Base-by-base conservation (phyloP, 495 filamentous ascomycete genomes). In the Aspergillus funiculosus region DNA sequence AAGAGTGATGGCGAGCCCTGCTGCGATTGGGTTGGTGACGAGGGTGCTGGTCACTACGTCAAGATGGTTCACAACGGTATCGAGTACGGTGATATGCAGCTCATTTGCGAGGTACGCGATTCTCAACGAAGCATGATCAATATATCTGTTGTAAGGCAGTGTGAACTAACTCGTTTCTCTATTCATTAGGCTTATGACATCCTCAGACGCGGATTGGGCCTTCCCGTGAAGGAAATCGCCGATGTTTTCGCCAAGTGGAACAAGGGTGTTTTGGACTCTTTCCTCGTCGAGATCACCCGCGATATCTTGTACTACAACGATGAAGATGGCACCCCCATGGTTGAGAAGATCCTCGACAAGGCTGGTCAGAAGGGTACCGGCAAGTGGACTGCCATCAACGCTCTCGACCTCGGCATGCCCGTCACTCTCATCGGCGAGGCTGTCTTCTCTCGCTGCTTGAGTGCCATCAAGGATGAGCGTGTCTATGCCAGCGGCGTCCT, bases 61-160 rank as follows among this genome's bases (percentile, higher is more conserved):
- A 98, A 98, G 85, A 98, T 98, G 94, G 92, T 98, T 48, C 92
- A 98, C 83, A 98, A 98, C 69, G 92, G 92, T 79, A 98, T 98
- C 62, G 92, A 98, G 74, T 98, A 98, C 64, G 92, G 92, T 83
- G 92, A 98, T 72, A 98, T 98, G 92, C 92, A 98, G 79, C 76
- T 98, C 65, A 98, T 98, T 69, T 94, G 86, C 72, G 92, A 98
- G 84, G 92, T 96, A 56, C 52, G 54, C 22, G 20, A 18, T 40
- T 25, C n/a, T n/a, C n/a, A n/a, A n/a, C n/a, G n/a, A n/a, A 28
- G 31, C 25, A 31, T 39, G 37, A 29, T 26, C 41, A 26, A 17
- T 13, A 11, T 24, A 17, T 44, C 24, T 21, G 11, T 22, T 38
- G 22, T 17, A 6, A 22, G 11, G n/a, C n/a, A 18, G 10, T 27